phyloP scores from a whole-genome alignment of 1,284 basidiomycete genomes.

The Ustilago shanxiensis region DNA sequence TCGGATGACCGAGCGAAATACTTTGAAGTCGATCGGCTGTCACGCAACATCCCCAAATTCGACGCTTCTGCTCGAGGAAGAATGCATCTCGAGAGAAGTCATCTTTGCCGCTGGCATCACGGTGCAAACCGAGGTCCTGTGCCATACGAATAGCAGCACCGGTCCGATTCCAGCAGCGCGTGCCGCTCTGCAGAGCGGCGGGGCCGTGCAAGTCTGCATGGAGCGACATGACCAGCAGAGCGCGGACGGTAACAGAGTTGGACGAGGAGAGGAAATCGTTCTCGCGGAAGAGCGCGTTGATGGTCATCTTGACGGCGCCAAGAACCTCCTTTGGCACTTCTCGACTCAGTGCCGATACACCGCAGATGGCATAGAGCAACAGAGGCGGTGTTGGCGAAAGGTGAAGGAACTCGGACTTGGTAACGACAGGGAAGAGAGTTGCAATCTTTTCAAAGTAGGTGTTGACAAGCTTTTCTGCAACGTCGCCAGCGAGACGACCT shows the following conservation, averaged over 20 bases:
- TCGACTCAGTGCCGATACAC: constrained; percentile 86
- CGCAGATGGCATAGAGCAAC: constrained; percentile 90
- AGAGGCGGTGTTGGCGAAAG: constrained; percentile 80
- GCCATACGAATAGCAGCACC: constrained; percentile 67
- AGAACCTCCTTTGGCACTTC: constrained; percentile 85
- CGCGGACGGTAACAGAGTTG: constrained; percentile 87
- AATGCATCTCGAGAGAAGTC: constrained; percentile 59
- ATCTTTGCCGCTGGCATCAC: constrained; percentile 63
- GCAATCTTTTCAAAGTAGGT: constrained; percentile 88
- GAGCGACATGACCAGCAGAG: constrained; percentile 85
- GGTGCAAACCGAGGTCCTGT: constrained; percentile 64
- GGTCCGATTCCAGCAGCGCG: constrained; percentile 68
- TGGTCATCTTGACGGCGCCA: constrained; percentile 84
- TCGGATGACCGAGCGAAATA: constrained; percentile 62
- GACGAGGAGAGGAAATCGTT: constrained; percentile 91
- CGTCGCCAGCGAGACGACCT: constrained; percentile 60
- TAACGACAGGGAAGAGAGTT: constrained; percentile 87
- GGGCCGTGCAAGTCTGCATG: constrained; percentile 73
- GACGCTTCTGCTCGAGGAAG: constrained; percentile 63
- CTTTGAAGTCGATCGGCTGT: constrained; percentile 62
- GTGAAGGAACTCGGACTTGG: constrained; percentile 85
- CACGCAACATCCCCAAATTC: constrained; percentile 66
- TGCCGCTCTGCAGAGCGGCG: constrained; percentile 67
- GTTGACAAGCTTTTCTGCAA: constrained; percentile 82
- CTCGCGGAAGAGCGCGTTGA: constrained; percentile 75